phyloP scores from a whole-genome alignment of 2,329 filamentous ascomycete genomes.

The Penicillium verrucosum region DNA sequence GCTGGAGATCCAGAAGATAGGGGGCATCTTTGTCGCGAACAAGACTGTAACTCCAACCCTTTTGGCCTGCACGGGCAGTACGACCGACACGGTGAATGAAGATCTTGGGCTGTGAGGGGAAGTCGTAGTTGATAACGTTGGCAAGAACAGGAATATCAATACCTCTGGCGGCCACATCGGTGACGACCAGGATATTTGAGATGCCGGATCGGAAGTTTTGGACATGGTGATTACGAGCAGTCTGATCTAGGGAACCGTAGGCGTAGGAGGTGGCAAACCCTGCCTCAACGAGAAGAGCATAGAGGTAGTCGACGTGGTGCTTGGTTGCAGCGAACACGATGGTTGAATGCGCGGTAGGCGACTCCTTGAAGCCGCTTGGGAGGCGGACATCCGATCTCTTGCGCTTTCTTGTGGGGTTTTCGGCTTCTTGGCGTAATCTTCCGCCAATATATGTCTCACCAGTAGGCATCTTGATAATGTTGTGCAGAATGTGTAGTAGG shows the following conservation, averaged over 20 bases:
- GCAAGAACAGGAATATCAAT: slow-evolving; percentile 95
- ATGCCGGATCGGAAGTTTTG: slow-evolving; percentile 81
- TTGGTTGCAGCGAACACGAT: slow-evolving; percentile 95
- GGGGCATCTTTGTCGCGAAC: slow-evolving; percentile 84
- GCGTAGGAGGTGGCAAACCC: slow-evolving; percentile 91
- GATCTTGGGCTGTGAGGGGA: slow-evolving; percentile 92
- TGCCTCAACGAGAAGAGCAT: slow-evolving; percentile 70
- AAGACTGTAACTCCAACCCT: slow-evolving; percentile 93
- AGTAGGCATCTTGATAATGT: slow-evolving; percentile 87
- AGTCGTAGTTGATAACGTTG: slow-evolving; percentile 99
- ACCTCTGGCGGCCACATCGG: slow-evolving; percentile 92
- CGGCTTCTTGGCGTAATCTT: slow-evolving; percentile 45
- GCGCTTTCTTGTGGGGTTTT: slow-evolving; percentile 47
- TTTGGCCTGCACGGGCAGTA: slow-evolving; percentile 87
- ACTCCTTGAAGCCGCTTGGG: slow-evolving; percentile 57
- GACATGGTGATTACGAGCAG: slow-evolving; percentile 85
- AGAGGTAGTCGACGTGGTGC: slow-evolving; percentile 93
- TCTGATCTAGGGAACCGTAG: slow-evolving; percentile 92
- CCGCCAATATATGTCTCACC: slow-evolving; percentile 56
- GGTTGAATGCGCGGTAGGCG: slow-evolving; percentile 84
- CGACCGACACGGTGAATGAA: slow-evolving; percentile 95
- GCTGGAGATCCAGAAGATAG: slow-evolving; percentile 87
- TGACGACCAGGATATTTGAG: slow-evolving; percentile 89
- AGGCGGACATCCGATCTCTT: slow-evolving; percentile 50
- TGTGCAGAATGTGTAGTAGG: slow-evolving; percentile 79